phyloP scores from a whole-genome alignment of 208 protist species.

The Dictyostelium gargantuum region DNA sequence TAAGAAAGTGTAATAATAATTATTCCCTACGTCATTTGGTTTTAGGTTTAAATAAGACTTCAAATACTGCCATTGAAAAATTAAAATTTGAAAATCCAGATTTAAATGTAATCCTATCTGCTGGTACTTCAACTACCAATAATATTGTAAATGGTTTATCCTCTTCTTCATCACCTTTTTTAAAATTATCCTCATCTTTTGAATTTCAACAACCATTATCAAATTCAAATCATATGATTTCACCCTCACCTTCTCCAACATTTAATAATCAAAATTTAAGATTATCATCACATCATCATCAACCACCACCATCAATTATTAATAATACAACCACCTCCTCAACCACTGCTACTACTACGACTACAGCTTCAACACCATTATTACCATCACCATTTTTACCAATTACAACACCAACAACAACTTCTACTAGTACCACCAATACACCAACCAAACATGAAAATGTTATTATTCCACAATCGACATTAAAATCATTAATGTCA shows the following conservation, averaged over 20 bases:
- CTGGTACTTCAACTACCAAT: not conserved
- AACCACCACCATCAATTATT: not conserved
- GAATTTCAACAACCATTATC: not conserved
- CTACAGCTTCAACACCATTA: not conserved
- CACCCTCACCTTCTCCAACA: not conserved
- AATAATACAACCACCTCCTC: not conserved
- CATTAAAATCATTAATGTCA: slow-evolving; percentile 63
- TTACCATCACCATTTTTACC: not conserved
- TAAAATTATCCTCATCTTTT: not conserved
- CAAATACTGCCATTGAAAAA: not conserved
- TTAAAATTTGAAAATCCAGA: not conserved
- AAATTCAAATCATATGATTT: not conserved
- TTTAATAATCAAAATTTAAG: not conserved
- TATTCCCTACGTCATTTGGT: not conserved
- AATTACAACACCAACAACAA: not conserved
- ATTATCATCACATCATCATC: too few species aligned
- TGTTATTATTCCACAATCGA: not conserved
- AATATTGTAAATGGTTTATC: too few species aligned
- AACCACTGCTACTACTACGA: not conserved
- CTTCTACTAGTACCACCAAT: not conserved
- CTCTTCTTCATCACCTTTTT: not conserved
- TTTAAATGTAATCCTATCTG: not conserved
- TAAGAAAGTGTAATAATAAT: not conserved
- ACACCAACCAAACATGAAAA: not conserved
- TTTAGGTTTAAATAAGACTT: slow-evolving; percentile 26